phyloP scores from a whole-genome alignment of 1,284 basidiomycete species.

The Polyporus tsugae region DNA sequence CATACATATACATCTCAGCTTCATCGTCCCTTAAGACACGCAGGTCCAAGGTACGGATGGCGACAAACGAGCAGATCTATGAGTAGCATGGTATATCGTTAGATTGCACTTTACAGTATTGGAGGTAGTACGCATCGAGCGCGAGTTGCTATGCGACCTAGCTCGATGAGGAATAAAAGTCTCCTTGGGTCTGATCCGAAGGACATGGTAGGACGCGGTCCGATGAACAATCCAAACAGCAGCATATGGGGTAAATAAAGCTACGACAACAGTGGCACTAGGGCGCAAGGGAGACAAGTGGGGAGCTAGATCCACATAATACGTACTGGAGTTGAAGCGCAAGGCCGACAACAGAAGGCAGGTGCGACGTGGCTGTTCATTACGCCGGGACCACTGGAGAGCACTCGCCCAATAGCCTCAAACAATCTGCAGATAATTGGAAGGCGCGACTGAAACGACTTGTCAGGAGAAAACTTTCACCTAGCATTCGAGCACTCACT shows the following conservation, averaged over 20 bases:
- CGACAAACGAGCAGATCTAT: not conserved
- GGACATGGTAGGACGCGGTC: constrained; percentile 26
- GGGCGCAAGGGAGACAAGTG: constrained; percentile 13
- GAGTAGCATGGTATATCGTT: constrained; percentile 21
- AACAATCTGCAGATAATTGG: constrained; percentile 83
- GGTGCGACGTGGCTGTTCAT: constrained; percentile 34
- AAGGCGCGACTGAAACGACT: constrained; percentile 70
- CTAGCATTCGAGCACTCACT: constrained; percentile 57
- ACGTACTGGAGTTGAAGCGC: constrained; percentile 11
- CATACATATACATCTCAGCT: constrained; percentile 15
- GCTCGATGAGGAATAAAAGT: constrained; percentile 16
- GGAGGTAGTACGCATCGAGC: constrained; percentile 13
- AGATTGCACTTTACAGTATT: constrained; percentile 24
- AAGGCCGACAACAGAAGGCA: constrained; percentile 19
- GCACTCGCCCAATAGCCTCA: constrained; percentile 38
- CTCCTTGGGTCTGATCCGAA: constrained; percentile 27
- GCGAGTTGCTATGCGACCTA: constrained; percentile 2
- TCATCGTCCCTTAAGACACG: not conserved
- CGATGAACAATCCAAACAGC: constrained; percentile 22
- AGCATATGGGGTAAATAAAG: constrained; percentile 31
- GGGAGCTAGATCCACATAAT: constrained; percentile 23
- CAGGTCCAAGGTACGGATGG: not conserved
- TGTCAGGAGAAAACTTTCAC: constrained; percentile 26
- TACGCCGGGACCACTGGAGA: constrained; percentile 18
- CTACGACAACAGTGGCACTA: constrained; percentile 29